Percentiles rank a stretch among this genome's conserved stretches.
phyloP scores from a whole-genome alignment of 805 yeast species.

The Saccharomycopsis sp. region DNA sequence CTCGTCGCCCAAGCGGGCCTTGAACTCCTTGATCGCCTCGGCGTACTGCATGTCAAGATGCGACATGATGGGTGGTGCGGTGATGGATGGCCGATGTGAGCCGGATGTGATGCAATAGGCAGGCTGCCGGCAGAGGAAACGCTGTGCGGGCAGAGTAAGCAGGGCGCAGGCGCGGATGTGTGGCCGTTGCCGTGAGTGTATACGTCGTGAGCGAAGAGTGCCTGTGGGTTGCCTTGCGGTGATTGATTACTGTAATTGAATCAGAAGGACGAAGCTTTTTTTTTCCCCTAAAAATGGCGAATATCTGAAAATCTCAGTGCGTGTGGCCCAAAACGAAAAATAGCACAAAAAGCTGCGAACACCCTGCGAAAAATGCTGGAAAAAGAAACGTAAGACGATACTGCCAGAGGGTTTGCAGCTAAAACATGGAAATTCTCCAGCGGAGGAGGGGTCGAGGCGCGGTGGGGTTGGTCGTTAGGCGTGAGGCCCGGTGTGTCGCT shows the following conservation, averaged over 20 bases:
- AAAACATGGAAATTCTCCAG: background rate
- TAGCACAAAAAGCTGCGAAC: too few relatives aligned
- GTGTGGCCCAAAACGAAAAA: background rate
- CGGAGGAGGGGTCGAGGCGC: too few relatives aligned
- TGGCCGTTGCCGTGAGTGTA: too few relatives aligned
- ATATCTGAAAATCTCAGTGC: background rate
- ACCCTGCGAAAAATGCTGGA: too few relatives aligned
- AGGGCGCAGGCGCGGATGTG: too few relatives aligned
- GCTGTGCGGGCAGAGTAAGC: too few relatives aligned
- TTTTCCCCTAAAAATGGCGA: background rate
- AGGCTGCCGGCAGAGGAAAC: too few relatives aligned
- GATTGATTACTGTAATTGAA: too few relatives aligned
- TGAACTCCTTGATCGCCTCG: slow-evolving; percentile 75
- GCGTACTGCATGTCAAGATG: slow-evolving; percentile 12
- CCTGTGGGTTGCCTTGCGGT: too few relatives aligned
- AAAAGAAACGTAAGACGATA: background rate
- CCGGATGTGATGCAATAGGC: background rate
- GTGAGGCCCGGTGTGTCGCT: background rate
- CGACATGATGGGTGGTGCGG: background rate
- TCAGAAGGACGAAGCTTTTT: background rate
- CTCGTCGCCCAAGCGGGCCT: slow-evolving; percentile 86
- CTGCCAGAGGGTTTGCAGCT: background rate
- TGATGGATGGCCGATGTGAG: background rate
- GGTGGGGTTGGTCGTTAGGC: background rate
- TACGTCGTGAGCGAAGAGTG: too few relatives aligned